Base-by-base conservation (phyloP, 2,329 filamentous ascomycete genomes). In the Xylariales sp. region DNA sequence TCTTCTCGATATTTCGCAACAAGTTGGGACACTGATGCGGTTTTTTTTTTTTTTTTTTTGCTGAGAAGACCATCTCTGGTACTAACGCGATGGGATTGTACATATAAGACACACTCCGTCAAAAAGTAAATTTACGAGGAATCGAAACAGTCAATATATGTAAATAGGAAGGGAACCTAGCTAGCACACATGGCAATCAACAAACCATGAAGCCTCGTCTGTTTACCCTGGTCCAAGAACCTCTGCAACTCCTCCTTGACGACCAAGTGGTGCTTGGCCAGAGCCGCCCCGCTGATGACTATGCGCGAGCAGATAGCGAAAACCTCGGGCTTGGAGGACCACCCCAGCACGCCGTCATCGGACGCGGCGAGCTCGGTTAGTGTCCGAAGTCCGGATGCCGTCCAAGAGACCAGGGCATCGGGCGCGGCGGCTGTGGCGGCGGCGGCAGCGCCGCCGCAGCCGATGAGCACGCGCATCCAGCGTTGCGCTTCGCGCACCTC, bases 401-500 rank as follows among this genome's bases (percentile, higher is more conserved):
- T 62, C 80, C 82, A 87, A 1, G 25, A 34, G 1, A 51, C 51
- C 20, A 72, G 45, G 6, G 51, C 41, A 12, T 36, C 18, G 12
- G 61, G 52, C 19, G 50, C 2, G 40, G 38, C 7, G 28, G 53
- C 55, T 1, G 51, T 39, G 3, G 33, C 38, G 4, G 46, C 38
- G 46, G n/a, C 6, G 18, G 19, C 4, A n/a, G n/a, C n/a, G n/a
- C n/a, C n/a, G n/a, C n/a, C n/a, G n/a, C n/a, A n/a, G n/a, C n/a
- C n/a, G n/a, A n/a, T n/a, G 16, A 37, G 14, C 10, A 10, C 31
- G 6, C 12, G 25, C 19, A 32, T 85, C 88, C 89, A 96, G n/a
- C 79, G 58, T 14, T 71, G 63, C 4, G 81, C 70, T 58, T 96
- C 90, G 33, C 81, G 72, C 5, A 88, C 77, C 49, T 89, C 82